Base-by-base conservation (phyloP, 192 early-diverging fungal species). In the Chytriomyces sp. region DNA sequence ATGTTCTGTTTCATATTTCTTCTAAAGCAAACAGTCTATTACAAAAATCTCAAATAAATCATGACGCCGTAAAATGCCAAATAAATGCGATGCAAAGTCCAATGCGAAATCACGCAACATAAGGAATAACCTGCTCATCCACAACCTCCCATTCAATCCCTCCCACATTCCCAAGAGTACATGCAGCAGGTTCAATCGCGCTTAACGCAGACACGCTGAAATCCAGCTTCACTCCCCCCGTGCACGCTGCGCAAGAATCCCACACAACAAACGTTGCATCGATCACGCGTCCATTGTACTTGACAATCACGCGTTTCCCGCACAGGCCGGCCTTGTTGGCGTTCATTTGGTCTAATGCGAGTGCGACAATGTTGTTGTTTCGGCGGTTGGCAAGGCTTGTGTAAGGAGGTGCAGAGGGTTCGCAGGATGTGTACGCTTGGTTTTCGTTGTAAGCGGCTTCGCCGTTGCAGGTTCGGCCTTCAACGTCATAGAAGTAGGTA, bases 71-170 rank as follows among this genome's bases (percentile, higher is more conserved):
- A 35, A 57, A 57, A n/a, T 57, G 53, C 53, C 20, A 57, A 20
- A 20, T 57, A 57, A 57, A 57, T 57, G 13, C 20, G 53, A 57
- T 20, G 20, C 13, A 13, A 57, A n/a, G 20, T 20, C 53, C 20
- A 57, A 57, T 57, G 0, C 13, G 1, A 57, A 57, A n/a, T 62
- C 45, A 73, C 16, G 72, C 23, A 0, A 62, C 53, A 43, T 73
- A 73, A 1, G 57, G 60, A 62, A 73, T 73, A 63, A 73, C 61
- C 45, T 73, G 72, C 61, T 73, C 72, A 63, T 73, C 72, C 9
- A 44, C 44, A 62, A 73, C 60, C n/a, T 73, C 61, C 72, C 72
- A 73, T 4, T 45, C 62, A n/a, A 73, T 73, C 8, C 61, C 61
- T 35, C 60, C 60, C 16, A 73, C 72, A 61, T 62, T 61, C 7